Evolutionary conservation across 257 asterid genomes (phyloP), one percentile per base, ranked within the genome.

Genomic region (Linderniella brevidens): DNA sequence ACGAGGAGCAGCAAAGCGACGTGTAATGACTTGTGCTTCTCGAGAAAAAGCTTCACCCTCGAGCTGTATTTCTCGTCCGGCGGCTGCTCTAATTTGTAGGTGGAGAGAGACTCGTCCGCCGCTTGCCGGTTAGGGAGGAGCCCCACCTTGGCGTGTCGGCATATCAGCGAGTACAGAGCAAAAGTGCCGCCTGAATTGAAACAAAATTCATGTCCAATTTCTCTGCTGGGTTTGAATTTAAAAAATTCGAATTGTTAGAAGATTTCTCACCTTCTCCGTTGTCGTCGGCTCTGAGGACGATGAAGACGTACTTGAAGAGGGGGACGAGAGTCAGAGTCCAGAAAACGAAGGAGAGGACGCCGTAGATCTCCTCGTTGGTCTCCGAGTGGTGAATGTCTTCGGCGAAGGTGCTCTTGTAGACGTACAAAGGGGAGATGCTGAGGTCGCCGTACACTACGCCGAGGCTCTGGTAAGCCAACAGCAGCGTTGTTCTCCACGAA

Each of bases 361-460:
- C 98, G 13, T 72, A 83, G 50, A 88, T 88, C 74, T 88, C 95
- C 59, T 88, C 95, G 36, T 87, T 87, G 9, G 95, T 83, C 52
- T 87, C 92, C 0, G 97, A 87, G 64, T 87, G 97, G 52, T 76
- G 88, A 54, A 88, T 88, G 58, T 88, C 98, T 64, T 88, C 95
- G 1, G 98, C 95, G 73, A 88, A 88, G 62, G 98, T 76, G 71
- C 94, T 83, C 70, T 71, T 80, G 90, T 66, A 88, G 17, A 88
- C 98, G 57, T 88, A 88, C n/a, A 88, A 78, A 18, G 98, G 98
- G 48, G 98, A 88, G 64, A 88, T 88, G 64, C 94, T 77, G 14
- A 88, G 93, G 79, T 88, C 95, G 1, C 98, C 98, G 55, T 88
- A 88, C 11, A 87, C 97, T 17, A 87, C 97, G 47, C 97, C 97